A percentile compares a stretch with the other conserved stretches of the same genome.
These are phyloP conservation scores for Rhodamnia rubescens DNA, from an alignment of 345 rosid species.

Conservation along the genomic window DNA sequence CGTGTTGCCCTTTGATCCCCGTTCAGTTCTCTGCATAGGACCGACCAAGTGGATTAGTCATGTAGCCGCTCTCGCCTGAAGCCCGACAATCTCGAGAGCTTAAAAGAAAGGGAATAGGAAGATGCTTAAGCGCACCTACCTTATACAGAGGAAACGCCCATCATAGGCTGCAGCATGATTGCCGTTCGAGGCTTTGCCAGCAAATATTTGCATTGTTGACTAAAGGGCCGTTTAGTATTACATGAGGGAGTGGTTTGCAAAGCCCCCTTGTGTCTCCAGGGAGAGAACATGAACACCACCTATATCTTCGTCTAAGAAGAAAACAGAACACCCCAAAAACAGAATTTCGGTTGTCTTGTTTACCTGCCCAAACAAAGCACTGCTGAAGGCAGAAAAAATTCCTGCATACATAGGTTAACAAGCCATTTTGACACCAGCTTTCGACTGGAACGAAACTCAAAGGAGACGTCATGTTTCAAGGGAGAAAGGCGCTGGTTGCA, in stretches of 20 bases:
- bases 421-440: neutral
- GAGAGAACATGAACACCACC: neutral
- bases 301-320: neutral
- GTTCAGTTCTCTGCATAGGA: neutral
- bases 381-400: neutral
- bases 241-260: neutral
- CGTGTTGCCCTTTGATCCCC: neutral
- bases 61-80: neutral
- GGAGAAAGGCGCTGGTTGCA: neutral
- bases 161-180: neutral
- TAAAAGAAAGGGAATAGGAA: neutral
- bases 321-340: neutral
- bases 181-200: neutral
- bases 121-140: neutral
- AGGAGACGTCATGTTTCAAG: neutral
- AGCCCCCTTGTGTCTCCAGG: neutral
- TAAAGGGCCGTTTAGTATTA: neutral
- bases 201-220: neutral
- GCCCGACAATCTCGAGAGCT: neutral
- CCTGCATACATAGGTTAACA: neutral
- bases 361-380: neutral
- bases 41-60: neutral
- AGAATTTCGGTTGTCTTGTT: neutral
- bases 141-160: neutral
- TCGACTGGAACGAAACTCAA: neutral